A percentile compares a stretch with the other conserved stretches of the same genome.
phyloP scores from a whole-genome alignment of 768 basidiomycete genomes.

The Hygrophorus russula region DNA sequence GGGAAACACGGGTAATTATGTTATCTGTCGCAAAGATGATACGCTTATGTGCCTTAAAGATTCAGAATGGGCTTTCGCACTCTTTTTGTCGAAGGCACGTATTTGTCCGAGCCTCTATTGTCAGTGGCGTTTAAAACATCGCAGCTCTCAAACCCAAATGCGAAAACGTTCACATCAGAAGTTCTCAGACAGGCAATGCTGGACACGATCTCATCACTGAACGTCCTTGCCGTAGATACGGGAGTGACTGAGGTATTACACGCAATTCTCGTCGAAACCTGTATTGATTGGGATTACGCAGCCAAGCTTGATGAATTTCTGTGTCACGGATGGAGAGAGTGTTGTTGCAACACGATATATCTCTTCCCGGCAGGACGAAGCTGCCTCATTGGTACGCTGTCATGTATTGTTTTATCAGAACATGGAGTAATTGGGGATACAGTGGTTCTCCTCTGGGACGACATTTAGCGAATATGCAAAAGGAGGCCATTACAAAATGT shows the following conservation, averaged over 20 bases:
- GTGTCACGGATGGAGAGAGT: slow-evolving; percentile 89
- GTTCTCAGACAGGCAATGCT: slow-evolving; percentile 78
- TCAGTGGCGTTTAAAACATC: slow-evolving; percentile 1
- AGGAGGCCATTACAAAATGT: slow-evolving; percentile 91
- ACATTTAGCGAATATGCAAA: slow-evolving; percentile 84
- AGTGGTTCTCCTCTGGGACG: slow-evolving; percentile 96
- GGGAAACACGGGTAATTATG: slow-evolving; percentile 72
- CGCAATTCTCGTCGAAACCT: not conserved
- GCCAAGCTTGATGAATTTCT: slow-evolving; percentile 92
- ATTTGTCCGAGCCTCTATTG: not conserved
- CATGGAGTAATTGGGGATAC: slow-evolving; percentile 4
- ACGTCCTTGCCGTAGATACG: slow-evolving; percentile 61
- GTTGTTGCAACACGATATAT: slow-evolving; percentile 94
- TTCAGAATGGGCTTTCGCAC: slow-evolving; percentile 94
- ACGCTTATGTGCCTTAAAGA: slow-evolving; percentile 31
- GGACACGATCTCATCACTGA: slow-evolving; percentile 74
- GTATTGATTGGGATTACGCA: slow-evolving; percentile 16
- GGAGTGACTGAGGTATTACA: slow-evolving; percentile 55
- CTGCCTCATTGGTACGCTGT: slow-evolving; percentile 67
- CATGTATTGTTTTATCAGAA: not conserved
- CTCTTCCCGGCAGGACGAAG: slow-evolving; percentile 83
- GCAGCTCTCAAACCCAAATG: slow-evolving; percentile 74
- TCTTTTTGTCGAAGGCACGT: slow-evolving; percentile 73
- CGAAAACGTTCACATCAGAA: slow-evolving; percentile 60
- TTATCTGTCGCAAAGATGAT: not conserved